Conservation (phyloP, 2,329 filamentous ascomycete genomes). For the Aspergillus fumigatus region DNA sequence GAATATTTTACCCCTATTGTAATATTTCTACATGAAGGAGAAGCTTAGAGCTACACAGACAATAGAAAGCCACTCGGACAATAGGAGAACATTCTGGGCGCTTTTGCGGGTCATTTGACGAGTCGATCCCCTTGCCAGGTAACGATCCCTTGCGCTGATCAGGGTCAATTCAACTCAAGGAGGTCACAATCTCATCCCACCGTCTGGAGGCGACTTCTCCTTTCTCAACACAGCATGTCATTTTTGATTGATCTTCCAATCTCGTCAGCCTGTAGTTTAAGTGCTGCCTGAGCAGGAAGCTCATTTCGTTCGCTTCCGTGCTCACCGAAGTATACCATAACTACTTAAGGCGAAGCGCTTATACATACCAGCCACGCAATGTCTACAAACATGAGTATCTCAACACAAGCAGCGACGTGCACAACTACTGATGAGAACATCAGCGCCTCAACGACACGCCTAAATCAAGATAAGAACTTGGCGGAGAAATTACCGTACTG, state of each 20-base stretch:
- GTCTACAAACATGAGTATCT: not conserved
- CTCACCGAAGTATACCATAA: not conserved
- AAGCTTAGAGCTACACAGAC: not conserved
- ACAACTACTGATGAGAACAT: constrained; percentile 20
- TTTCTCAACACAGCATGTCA: not conserved
- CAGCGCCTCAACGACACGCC: constrained; percentile 7
- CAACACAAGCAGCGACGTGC: constrained; percentile 19
- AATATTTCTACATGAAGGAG: not conserved
- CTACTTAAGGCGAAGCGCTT: not conserved
- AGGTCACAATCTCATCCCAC: not conserved
- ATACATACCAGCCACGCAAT: not conserved
- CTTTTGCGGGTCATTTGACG: not conserved
- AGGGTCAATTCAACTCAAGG: not conserved
- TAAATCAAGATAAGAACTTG: constrained; percentile 7
- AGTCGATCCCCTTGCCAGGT: not conserved
- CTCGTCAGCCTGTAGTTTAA: too few species aligned
- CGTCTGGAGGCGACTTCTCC: not conserved
- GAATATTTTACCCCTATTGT: not conserved
- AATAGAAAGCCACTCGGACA: not conserved
- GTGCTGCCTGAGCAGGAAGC: too few species aligned
- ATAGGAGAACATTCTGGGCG: not conserved
- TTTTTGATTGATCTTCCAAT: not conserved
- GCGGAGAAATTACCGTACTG: constrained; percentile 59
- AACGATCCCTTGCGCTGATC: not conserved
- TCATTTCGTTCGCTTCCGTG: not conserved